Percentiles rank a stretch among this genome's conserved stretches.
Evolutionary conservation across 2,329 filamentous ascomycete species (phyloP).

Genomic region (Colletotrichum abscissum): DNA sequence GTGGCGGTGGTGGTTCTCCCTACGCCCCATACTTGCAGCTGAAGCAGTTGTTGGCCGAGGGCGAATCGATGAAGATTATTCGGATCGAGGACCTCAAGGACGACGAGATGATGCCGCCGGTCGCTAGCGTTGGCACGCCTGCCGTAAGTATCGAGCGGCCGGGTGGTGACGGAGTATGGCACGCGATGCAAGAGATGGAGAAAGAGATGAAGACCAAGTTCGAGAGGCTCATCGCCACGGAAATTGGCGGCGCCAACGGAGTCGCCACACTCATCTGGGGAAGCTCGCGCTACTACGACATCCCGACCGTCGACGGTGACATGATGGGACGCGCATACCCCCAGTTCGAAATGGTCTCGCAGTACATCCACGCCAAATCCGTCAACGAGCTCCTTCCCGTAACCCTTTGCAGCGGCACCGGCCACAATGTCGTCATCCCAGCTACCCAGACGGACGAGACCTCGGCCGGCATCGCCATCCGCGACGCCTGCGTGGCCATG

Average conservation of each 20-base stretch:
- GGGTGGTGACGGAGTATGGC: conserved; percentile 35
- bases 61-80: conserved; percentile 37
- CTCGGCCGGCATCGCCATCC: conserved; percentile 38
- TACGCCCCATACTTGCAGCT: conserved; percentile 39
- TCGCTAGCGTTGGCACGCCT: conserved; percentile 38
- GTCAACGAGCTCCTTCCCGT: conserved; percentile 42
- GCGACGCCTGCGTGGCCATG: conserved; percentile 42
- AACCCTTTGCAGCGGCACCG: conserved; percentile 39
- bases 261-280: conserved; percentile 52
- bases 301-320: conserved; percentile 49
- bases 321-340: conserved; percentile 49
- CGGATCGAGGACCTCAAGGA: conserved; percentile 37
- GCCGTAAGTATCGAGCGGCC: conserved; percentile 38
- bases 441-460: conserved; percentile 37
- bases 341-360: conserved; percentile 43
- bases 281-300: conserved; percentile 48
- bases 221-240: conserved; percentile 38
- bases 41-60: conserved; percentile 35
- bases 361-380: conserved; percentile 43
- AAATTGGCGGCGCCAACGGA: conserved; percentile 66
- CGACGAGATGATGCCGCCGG: conserved; percentile 37
- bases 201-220: conserved; percentile 20
- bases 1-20: conserved; percentile 39
- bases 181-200: conserved; percentile 33
- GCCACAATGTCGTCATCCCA: conserved; percentile 38